Evolutionary conservation across 306 rosid genomes (phyloP), one percentile per base, ranked within the genome.

Genomic region (Boehmeria nivea): DNA sequence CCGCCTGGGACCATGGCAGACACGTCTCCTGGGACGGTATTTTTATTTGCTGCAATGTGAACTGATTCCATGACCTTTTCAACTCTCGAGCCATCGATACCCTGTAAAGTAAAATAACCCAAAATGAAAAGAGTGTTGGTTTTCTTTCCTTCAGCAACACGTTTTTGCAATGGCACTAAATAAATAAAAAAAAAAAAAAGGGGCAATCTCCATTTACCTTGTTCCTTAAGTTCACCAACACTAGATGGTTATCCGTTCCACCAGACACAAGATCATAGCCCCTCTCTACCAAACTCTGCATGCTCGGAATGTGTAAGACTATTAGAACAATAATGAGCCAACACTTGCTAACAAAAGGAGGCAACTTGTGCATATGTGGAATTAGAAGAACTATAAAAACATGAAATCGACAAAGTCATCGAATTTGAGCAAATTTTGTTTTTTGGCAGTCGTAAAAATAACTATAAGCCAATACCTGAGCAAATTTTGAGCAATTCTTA

Each of bases 1-100:
- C 97, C 97, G 38, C 97, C 95, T 20, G 97, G 95, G 75, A 86
- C 90, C 97, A 90, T 84, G 59, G 97, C 97, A 76, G 97, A 90
- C 63, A 90, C 91, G 24, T 90, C 97, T 57, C 97, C 97, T 3
- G 95, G 97, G 77, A 90, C 95, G 8, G 97, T 90, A 43, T 90
- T 90, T 83, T 90, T 86, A 67, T 90, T 90, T 60, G 97, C 95
- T 12, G 95, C 97, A 52, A 90, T 84, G 57, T 84, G 97, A 67
- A 76, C 95, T 55, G 73, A 62, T 72, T 90, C 95, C 71, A 90
- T 45, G 69, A 90, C 97, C 75, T 86, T 90, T 74, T 90, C 97
- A 28, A 90, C 97, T 76, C 97, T 84, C 12, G 97, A 90, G 15
- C 97, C 94, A 77, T 86, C 97, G 43, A 90, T 86, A 45, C 84